Evolutionary conservation across 768 basidiomycete species (phyloP), one percentile per base, ranked within the genome.

Genomic region (Tremella yokohamensis): DNA sequence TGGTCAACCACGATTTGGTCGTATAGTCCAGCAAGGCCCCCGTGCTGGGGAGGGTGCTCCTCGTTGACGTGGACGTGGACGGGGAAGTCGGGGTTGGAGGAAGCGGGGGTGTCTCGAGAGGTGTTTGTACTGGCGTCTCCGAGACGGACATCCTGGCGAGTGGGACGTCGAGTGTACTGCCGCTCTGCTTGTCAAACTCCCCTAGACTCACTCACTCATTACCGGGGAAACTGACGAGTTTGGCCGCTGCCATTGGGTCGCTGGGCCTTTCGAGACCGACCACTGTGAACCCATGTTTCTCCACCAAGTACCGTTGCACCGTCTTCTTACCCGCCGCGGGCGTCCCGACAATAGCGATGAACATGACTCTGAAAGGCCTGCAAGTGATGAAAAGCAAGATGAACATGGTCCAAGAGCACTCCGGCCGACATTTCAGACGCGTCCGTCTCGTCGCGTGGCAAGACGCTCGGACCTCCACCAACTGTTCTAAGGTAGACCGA

Each of bases 1-100:
- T 79, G 7, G 79, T 74, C 44, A 81, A 82, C 94, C 94, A 99
- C 62, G 88, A 82, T 60, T 79, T 81, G 0, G 96, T 98, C 16
- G 86, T 85, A 72, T 86, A 82, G 62, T 84, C 80, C 45, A 98
- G 81, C 44, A 97, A 76, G 8, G 81, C 79, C 12, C 76, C 63
- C 1, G 84, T 74, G 8, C 81, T 81, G 6, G 74, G 29, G 29
- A 34, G 11, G 29, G 29, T 6, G 29, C 29, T 34, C 6, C 6
- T 6, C 11, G 29, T 11, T 4, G 29, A 34, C 11, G 29, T 34
- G 29, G 29, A 34, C 11, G 29, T 11, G 29, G 29, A 34, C 11
- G 29, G 29, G 29, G 29, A 34, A 11, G 29, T 6, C 29, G 29
- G 29, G 42, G 22, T 45, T 6, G n/a, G 42, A 16, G 22, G n/a